Evolutionary conservation across 805 yeast genomes (phyloP), one percentile per base, ranked within the genome.

Genomic region (Lipomyces sp.): DNA sequence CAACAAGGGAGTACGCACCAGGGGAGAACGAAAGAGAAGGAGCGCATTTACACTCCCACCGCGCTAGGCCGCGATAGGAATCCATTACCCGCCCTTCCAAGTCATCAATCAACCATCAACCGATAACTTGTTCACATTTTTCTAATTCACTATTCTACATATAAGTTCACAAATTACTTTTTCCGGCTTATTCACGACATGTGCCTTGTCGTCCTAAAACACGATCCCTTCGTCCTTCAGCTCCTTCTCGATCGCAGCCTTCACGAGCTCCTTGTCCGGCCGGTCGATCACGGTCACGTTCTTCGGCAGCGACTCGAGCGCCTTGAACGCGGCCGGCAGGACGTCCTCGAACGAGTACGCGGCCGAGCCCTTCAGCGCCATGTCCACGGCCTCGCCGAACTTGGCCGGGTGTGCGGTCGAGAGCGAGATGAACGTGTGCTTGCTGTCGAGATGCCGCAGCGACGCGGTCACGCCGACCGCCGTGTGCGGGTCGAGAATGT

Each of bases 381-480:
- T 72, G 68, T 90, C 84, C 23, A 93, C 99, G 44, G 96, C 98
- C 57, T 88, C 97, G 23, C 96, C 86, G 65, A 93, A 93, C 72
- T 93, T 93, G 54, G 98, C 99, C 38, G 99, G 99, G 68, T 93
- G 99, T 7, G 99, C 99, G 42, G 99, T 93, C 10, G 97, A 85
- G 51, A 93, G 78, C 4, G 96, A 85, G 39, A 93, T 76, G 60
- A 76, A 77, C 49, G 78, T 73, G 39, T 35, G 32, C 56, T 77
- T 80, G 44, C 69, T 65, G 14, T 73, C 74, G 46, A 84, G 78
- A 64, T 79, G 75, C 60, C 82, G 76, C 59, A 83, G 76, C 36
- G 93, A 74, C 19, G 95, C 84, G 53, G 84, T 78, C 40, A 93
- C 84, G 65, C 98, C 98, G 48, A 93, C 96, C 34, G 99, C 89